Percentiles rank a stretch among this genome's conserved stretches.
Evolutionary conservation across 345 rosid species (phyloP).

Genomic region (Rhodamnia rubescens): DNA sequence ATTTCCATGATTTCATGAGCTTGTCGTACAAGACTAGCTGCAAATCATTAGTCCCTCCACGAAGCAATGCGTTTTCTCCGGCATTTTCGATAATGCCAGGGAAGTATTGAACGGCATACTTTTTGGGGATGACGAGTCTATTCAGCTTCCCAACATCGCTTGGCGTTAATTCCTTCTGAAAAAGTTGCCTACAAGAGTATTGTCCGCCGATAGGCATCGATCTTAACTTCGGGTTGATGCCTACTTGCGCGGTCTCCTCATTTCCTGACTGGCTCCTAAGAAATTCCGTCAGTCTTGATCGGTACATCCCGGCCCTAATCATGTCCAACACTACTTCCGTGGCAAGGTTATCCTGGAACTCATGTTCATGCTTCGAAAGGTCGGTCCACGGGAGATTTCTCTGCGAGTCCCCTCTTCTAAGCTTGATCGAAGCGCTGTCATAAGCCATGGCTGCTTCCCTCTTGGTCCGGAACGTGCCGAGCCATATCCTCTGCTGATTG

Average conservation of each 20-base stretch:
- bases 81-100: conserved; percentile 17
- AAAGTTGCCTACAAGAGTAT: conserved; percentile 27
- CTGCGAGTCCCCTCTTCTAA: conserved; percentile 26
- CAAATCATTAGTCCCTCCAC: conserved; percentile 13
- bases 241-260: background rate
- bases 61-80: background rate
- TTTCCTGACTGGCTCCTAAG: conserved; percentile 7
- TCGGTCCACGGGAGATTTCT: conserved; percentile 28
- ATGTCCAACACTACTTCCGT: conserved; percentile 30
- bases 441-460: conserved; percentile 60
- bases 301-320: conserved; percentile 61
- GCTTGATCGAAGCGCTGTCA: conserved; percentile 51
- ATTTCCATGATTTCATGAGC: conserved; percentile 63
- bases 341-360: conserved; percentile 27
- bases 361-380: conserved; percentile 16
- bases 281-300: conserved; percentile 30
- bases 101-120: conserved; percentile 45
- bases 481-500: conserved; percentile 45
- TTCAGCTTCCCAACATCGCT: conserved; percentile 91
- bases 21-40: conserved; percentile 52
- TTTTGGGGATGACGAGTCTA: conserved; percentile 81
- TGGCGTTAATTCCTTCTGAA: conserved; percentile 74
- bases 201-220: conserved; percentile 5
- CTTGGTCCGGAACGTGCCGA: conserved; percentile 50
- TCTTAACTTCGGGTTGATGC: background rate